Percentiles rank a stretch among this genome's conserved stretches.
Conservation (phyloP, 169 alveolate genomes). For the Neospora caninum region DNA sequence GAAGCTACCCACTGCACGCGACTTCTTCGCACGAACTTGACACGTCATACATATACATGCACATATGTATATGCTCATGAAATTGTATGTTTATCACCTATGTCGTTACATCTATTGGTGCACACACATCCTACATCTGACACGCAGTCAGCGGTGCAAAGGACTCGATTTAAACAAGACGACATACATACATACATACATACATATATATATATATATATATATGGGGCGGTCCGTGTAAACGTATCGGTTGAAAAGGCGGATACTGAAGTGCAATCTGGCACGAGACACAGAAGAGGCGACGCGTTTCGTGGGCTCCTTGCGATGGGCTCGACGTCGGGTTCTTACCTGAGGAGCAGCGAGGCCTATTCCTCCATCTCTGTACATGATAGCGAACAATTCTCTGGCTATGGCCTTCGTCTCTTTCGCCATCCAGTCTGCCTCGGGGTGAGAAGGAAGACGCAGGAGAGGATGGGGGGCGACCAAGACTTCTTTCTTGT, state of each 20-base stretch:
- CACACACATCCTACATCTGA: too few relatives aligned
- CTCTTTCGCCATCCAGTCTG: not conserved
- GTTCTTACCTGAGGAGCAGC: constrained; percentile 71
- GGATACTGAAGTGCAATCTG: not conserved
- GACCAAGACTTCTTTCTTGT: not conserved
- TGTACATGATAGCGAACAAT: constrained; percentile 67
- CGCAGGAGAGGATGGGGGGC: not conserved
- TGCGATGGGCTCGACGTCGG: not conserved
- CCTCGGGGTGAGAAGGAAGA: not conserved
- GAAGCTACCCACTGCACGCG: too few relatives aligned
- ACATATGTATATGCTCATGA: not conserved
- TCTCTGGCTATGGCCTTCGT: not conserved
- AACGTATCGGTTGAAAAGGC: not conserved
- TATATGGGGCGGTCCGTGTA: not conserved
- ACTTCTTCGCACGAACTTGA: too few relatives aligned
- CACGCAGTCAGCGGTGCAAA: too few relatives aligned
- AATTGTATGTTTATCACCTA: too few relatives aligned
- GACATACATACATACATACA: not conserved
- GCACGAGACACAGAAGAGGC: too few relatives aligned
- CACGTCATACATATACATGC: too few relatives aligned
- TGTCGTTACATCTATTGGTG: too few relatives aligned
- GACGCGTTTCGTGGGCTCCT: too few relatives aligned
- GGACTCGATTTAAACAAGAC: too few relatives aligned
- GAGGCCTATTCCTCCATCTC: constrained; percentile 68
- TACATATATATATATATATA: not conserved